phyloP scores from a whole-genome alignment of 2,329 filamentous ascomycete genomes.

The Fusarium protoensiforme region DNA sequence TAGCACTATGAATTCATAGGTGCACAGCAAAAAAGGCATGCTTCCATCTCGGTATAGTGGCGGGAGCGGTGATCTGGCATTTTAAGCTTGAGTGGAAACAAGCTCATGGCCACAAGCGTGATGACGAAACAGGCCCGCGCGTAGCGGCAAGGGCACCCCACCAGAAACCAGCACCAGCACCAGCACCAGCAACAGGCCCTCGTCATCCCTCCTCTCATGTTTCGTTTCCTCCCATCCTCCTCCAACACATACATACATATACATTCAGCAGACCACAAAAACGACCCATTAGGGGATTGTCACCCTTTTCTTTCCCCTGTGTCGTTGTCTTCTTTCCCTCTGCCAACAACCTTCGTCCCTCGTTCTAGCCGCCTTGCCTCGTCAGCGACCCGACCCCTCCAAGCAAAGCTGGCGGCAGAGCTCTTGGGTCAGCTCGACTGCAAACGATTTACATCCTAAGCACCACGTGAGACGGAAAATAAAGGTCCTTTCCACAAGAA shows the following conservation, averaged over 20 bases:
- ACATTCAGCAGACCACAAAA: conserved; percentile 27
- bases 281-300: conserved; percentile 13
- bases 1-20: background rate
- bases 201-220: conserved; percentile 34
- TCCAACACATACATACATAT: conserved; percentile 9
- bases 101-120: conserved; percentile 33
- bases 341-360: conserved; percentile 1
- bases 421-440: conserved; percentile 2
- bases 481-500: background rate
- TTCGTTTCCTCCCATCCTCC: conserved; percentile 11
- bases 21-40: background rate
- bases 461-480: conserved; percentile 5
- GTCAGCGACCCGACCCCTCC: conserved; percentile 29
- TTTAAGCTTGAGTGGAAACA: conserved; percentile 31
- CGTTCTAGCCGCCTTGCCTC: background rate
- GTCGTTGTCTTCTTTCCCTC: background rate
- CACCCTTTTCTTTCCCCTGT: background rate
- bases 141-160: conserved; percentile 28
- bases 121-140: conserved; percentile 35
- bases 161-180: background rate
- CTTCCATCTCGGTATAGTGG: background rate
- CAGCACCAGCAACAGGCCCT: conserved; percentile 20
- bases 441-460: background rate
- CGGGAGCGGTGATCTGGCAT: background rate
- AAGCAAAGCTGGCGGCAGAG: conserved; percentile 9